Conservation (phyloP, 2,329 filamentous ascomycete species). For the Bipolaris bicolor region DNA sequence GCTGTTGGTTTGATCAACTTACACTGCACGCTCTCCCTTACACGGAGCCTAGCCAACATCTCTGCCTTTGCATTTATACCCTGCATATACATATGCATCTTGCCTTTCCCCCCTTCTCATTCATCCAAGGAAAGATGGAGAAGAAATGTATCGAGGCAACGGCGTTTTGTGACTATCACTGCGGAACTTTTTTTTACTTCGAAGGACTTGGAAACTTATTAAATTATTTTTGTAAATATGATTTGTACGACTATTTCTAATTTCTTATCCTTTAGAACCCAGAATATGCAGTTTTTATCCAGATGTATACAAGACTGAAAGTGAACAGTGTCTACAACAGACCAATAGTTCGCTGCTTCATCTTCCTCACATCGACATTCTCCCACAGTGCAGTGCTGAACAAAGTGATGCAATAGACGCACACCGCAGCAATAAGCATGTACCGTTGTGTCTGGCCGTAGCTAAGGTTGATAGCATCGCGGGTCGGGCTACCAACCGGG, state of each 20-base stretch:
- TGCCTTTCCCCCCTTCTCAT: too few species aligned
- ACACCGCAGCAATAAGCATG: slow-evolving; percentile 46
- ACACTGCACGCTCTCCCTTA: too few species aligned
- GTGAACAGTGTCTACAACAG: slow-evolving; percentile 28
- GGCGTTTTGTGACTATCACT: too few species aligned
- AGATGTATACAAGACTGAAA: too few species aligned
- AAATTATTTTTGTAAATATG: background rate
- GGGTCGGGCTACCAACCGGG: slow-evolving; percentile 55
- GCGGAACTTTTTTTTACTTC: too few species aligned
- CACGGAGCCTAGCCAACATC: too few species aligned
- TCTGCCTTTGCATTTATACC: too few species aligned
- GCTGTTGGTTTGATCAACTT: background rate
- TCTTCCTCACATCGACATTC: slow-evolving; percentile 40
- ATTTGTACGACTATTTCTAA: background rate
- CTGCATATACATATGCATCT: too few species aligned
- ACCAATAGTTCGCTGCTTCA: slow-evolving; percentile 43
- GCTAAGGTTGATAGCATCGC: slow-evolving; percentile 51
- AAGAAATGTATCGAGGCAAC: too few species aligned
- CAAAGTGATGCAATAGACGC: slow-evolving; percentile 34
- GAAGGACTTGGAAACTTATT: too few species aligned
- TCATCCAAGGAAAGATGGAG: too few species aligned
- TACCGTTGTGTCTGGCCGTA: slow-evolving; percentile 47
- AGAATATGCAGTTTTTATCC: background rate
- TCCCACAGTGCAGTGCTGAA: slow-evolving; percentile 38
- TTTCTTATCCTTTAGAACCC: background rate